Evolutionary conservation across 2,329 filamentous ascomycete genomes (phyloP), one percentile per base, ranked within the genome.

Genomic region (Penicillium sp.): DNA sequence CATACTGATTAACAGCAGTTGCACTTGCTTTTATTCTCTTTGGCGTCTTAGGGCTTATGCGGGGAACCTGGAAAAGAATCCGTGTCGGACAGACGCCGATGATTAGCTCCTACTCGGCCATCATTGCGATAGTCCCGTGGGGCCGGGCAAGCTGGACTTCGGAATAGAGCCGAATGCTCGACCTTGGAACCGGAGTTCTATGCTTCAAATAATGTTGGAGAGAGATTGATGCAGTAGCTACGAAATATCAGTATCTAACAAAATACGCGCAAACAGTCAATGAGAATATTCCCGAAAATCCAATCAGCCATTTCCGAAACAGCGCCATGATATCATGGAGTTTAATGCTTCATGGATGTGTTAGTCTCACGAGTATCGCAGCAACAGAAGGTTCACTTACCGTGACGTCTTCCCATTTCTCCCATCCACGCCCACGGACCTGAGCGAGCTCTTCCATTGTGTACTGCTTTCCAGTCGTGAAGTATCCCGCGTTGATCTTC

Each of bases 381-480:
- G 6, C 35, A 37, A n/a, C 7, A 5, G 24, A 29, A 7, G 28
- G 7, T 18, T 6, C 9, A 52, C 65, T 49, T 57, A 68, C 66
- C 29, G 66, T 64, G 31, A 72, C 61, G 55, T 82, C 80, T 42
- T 69, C 67, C 67, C 67, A 69, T 38, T 82, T 89, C 72, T 95
- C 89, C 90, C 91, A 96, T 58, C 88, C 86, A 57, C 91, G 81
- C 52, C 91, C 91, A 67, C 93, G 85, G 23, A 97, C 89, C 44
- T 87, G 84, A 57, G 84, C 77, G 53, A 97, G 77, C 69, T 96
- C 90, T 46, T 91, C 86, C 64, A 85, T 82, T 1, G 87, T 93
- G 81, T 94, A 89, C 59, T 88, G 80, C 70, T 93, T 89, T 41
- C 90, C 91, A 10, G 85, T 89, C 6, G 91, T 96, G 67, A 96